These are phyloP conservation scores for Melocanna baccifera DNA, from an alignment of 176 grass and related monocot genomes.

Conservation along the genomic window DNA sequence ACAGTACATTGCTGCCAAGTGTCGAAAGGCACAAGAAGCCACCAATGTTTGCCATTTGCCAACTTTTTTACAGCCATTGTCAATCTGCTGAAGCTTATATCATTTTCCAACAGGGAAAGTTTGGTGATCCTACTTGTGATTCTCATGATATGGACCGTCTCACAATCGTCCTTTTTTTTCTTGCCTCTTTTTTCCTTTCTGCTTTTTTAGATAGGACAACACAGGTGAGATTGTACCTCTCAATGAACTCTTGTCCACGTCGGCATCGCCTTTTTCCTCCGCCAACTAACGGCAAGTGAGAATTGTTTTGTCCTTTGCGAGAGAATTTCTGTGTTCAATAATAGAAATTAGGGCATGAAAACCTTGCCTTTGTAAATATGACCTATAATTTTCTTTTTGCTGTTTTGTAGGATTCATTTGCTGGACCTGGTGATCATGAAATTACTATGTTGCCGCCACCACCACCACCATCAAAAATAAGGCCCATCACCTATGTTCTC, in stretches of 20 bases:
- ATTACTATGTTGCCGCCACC: not conserved
- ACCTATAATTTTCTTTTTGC: not conserved
- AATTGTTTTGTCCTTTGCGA: not conserved
- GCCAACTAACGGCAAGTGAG: not conserved
- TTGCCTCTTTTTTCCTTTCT: not conserved
- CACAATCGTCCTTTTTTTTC: conserved; percentile 23
- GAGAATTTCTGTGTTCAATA: not conserved
- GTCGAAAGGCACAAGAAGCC: not conserved
- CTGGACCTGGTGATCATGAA: not conserved
- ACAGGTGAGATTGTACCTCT: conserved; percentile 21
- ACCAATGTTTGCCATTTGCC: not conserved
- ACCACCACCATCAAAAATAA: not conserved
- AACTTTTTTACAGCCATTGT: not conserved
- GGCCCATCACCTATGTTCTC: not conserved
- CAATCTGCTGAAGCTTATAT: not conserved
- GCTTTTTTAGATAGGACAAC: not conserved
- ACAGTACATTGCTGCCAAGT: not conserved
- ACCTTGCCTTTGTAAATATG: not conserved
- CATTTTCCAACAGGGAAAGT: conserved; percentile 42
- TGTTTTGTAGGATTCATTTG: not conserved
- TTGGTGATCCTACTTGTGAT: conserved; percentile 27
- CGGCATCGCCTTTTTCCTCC: not conserved
- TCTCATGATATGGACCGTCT: conserved; percentile 27
- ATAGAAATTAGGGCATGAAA: not conserved
- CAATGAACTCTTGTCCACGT: not conserved